These are phyloP conservation scores for Lolium multiflorum DNA, from an alignment of 176 grass and related monocot genomes.

Conservation along the genomic window DNA sequence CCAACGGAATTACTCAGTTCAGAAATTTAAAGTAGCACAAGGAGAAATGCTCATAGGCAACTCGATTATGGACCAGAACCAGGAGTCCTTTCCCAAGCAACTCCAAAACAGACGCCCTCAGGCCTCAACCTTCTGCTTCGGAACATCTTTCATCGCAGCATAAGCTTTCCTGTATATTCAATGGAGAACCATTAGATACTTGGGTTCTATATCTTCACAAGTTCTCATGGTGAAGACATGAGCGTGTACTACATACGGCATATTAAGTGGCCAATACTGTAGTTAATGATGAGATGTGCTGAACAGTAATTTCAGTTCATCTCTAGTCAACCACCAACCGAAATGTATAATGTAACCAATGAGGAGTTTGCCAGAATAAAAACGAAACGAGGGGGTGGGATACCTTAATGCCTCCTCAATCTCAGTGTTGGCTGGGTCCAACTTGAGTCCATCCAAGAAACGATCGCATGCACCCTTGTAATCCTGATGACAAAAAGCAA, in stretches of 20 bases:
- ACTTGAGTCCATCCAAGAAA: conserved; percentile 7
- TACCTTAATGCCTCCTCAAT: conserved; percentile 17
- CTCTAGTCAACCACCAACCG: not conserved
- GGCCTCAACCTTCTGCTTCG: not conserved
- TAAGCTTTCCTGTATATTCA: conserved; percentile 15
- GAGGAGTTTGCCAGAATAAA: too few species aligned
- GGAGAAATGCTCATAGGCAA: not conserved
- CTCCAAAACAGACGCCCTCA: not conserved
- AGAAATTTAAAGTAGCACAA: not conserved
- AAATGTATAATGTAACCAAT: conserved; percentile 9
- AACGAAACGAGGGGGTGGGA: too few species aligned
- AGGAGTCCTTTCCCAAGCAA: not conserved
- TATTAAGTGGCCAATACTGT: not conserved
- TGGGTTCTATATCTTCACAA: too few species aligned
- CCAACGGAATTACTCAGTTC: not conserved
- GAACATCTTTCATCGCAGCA: not conserved
- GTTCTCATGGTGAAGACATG: not conserved
- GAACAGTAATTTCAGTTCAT: not conserved
- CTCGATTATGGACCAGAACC: not conserved
- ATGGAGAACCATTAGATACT: not conserved
- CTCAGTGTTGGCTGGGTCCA: conserved; percentile 20
- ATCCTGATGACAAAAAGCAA: not conserved
- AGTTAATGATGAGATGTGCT: not conserved
- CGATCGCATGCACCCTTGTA: not conserved
- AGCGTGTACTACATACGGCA: not conserved